Evolutionary conservation across 805 yeast genomes (phyloP).

Genomic region (Lipomyces spencermartinsiae): DNA sequence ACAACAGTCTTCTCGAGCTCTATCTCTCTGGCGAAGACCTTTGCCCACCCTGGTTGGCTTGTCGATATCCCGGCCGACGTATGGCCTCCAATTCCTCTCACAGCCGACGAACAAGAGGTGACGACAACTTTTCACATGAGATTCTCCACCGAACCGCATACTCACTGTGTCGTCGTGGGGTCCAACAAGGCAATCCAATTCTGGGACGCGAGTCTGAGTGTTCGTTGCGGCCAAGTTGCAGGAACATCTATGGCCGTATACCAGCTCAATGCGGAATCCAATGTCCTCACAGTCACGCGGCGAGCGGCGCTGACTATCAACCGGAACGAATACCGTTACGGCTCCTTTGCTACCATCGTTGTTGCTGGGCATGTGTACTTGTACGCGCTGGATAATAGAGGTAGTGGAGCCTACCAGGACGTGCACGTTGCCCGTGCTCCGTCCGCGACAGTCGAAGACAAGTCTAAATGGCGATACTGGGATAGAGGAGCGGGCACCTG

Average conservation of each 20-base stretch:
- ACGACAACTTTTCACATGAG: not conserved
- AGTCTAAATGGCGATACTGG: slow-evolving; percentile 22
- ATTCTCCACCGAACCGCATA: slow-evolving; percentile 1
- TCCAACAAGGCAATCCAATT: slow-evolving; percentile 20
- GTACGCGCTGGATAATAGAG: slow-evolving; percentile 26
- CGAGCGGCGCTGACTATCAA: not conserved
- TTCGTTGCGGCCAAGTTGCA: not conserved
- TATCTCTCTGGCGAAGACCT: slow-evolving; percentile 14
- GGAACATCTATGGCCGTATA: slow-evolving; percentile 23
- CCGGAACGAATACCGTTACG: slow-evolving; percentile 20
- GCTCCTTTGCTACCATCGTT: slow-evolving; percentile 24
- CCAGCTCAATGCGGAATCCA: slow-evolving; percentile 1
- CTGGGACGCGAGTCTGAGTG: slow-evolving; percentile 17
- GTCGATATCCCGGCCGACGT: slow-evolving; percentile 10
- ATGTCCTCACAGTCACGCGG: slow-evolving; percentile 19
- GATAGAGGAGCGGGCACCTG: slow-evolving; percentile 9
- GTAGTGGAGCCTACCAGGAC: slow-evolving; percentile 3
- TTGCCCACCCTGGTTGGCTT: slow-evolving; percentile 22
- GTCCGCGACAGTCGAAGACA: slow-evolving; percentile 9
- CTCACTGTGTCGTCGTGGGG: slow-evolving; percentile 19
- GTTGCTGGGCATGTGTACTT: slow-evolving; percentile 27
- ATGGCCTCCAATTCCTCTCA: slow-evolving; percentile 24
- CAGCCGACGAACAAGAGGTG: slow-evolving; percentile 13
- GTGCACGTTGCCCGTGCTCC: slow-evolving; percentile 17
- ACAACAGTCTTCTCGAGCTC: slow-evolving; percentile 13